Percentiles rank a stretch among this genome's conserved stretches.
These are phyloP conservation scores for Podila horticola DNA, from an alignment of 192 early-diverging fungal species.

Conservation along the genomic window DNA sequence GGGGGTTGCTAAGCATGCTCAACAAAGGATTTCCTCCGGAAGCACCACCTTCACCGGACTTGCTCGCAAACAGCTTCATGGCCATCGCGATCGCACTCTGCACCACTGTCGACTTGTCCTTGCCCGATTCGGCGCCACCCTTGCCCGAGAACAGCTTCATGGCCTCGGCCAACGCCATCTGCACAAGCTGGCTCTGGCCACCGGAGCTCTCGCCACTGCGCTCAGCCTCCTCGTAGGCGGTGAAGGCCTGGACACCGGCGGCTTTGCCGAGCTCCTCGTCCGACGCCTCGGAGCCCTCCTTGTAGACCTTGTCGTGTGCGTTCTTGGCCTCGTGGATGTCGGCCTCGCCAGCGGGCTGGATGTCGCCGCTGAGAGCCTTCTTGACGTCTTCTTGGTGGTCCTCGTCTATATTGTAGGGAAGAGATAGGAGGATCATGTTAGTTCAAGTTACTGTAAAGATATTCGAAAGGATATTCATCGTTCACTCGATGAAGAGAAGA, in stretches of 20 bases:
- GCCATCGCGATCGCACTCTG: constrained; percentile 38
- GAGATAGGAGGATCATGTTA: neutral
- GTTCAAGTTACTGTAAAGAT: too few species aligned
- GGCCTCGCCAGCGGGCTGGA: constrained; percentile 8
- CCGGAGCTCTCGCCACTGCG: neutral
- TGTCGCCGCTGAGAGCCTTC: constrained; percentile 2
- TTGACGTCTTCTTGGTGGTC: constrained; percentile 8
- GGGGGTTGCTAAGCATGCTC: constrained; percentile 1
- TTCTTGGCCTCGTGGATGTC: constrained; percentile 29
- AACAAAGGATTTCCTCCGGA: constrained; percentile 8
- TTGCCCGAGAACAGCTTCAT: constrained; percentile 41
- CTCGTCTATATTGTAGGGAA: constrained; percentile 6
- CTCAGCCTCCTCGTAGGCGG: constrained; percentile 13
- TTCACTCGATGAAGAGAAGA: too few species aligned
- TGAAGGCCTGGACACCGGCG: constrained; percentile 41
- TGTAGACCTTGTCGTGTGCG: constrained; percentile 41
- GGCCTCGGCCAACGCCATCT: constrained; percentile 46
- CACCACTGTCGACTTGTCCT: constrained; percentile 22
- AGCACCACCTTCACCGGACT: constrained; percentile 16
- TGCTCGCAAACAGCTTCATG: constrained; percentile 40
- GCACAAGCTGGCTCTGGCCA: constrained; percentile 31
- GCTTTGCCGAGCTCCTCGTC: constrained; percentile 49
- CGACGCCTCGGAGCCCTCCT: constrained; percentile 17
- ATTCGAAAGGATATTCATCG: too few species aligned
- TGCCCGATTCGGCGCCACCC: constrained; percentile 10